Percentiles rank a stretch among this genome's conserved stretches.
These are phyloP conservation scores for Colletotrichum sp. DNA, from an alignment of 2,329 filamentous ascomycete species.

Conservation along the genomic window DNA sequence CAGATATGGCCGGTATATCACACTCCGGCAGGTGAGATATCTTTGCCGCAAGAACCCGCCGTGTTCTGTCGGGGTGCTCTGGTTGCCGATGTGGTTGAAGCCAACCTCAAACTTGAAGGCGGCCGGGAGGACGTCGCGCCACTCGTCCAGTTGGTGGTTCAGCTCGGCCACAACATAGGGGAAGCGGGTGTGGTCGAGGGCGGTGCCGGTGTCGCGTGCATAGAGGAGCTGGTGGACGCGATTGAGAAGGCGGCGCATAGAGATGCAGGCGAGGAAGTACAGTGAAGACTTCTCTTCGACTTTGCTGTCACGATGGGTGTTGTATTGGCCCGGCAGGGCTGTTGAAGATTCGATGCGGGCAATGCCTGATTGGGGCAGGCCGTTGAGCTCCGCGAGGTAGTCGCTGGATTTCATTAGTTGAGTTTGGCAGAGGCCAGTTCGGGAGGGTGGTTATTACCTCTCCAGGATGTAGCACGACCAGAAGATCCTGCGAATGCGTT, in stretches of 20 bases:
- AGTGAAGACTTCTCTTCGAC: slow-evolving; percentile 54
- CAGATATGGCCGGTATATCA: slow-evolving; percentile 57
- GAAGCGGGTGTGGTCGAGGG: slow-evolving; percentile 48
- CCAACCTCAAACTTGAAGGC: slow-evolving; percentile 46
- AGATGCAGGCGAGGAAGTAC: slow-evolving; percentile 60
- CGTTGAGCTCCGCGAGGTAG: slow-evolving; percentile 57
- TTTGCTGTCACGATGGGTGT: slow-evolving; percentile 42
- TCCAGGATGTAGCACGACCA: slow-evolving; percentile 62
- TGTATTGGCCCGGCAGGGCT: slow-evolving; percentile 50
- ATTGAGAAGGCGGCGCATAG: slow-evolving; percentile 53
- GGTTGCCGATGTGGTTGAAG: slow-evolving; percentile 16
- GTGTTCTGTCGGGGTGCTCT: slow-evolving; percentile 40
- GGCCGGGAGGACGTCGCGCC: slow-evolving; percentile 50
- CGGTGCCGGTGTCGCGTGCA: slow-evolving; percentile 47
- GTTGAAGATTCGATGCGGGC: slow-evolving; percentile 56
- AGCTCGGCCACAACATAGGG: slow-evolving; percentile 53
- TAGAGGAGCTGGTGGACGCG: slow-evolving; percentile 56
- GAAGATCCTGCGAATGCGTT: slow-evolving; percentile 56
- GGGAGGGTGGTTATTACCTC: slow-evolving; percentile 34
- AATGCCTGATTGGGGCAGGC: slow-evolving; percentile 54
- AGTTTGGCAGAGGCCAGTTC: too few species aligned
- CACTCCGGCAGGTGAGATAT: slow-evolving; percentile 56
- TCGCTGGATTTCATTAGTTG: slow-evolving; percentile 37
- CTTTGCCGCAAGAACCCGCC: slow-evolving; percentile 55
- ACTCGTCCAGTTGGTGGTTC: slow-evolving; percentile 53